These are phyloP conservation scores for Apiotrichum montevideense DNA, from an alignment of 1,284 basidiomycete species.

Conservation along the genomic window DNA sequence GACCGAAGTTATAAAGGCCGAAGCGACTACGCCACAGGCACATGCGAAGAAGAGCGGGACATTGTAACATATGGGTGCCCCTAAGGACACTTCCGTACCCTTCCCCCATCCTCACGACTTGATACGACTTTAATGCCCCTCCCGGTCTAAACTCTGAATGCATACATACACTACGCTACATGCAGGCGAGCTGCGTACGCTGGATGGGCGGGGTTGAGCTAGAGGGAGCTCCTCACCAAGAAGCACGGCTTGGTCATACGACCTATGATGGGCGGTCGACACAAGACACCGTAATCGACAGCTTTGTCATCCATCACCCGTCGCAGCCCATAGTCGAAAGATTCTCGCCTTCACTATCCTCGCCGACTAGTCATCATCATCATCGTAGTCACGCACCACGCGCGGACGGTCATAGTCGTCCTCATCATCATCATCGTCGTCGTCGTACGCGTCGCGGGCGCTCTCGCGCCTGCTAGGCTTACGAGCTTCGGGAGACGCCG, in stretches of 20 bases:
- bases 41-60: no score
- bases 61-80: no score
- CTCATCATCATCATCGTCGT: constrained; percentile 54
- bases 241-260: no score
- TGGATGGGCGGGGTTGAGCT: background rate
- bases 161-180: constrained; percentile 11
- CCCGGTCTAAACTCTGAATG: constrained; percentile 1
- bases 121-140: background rate
- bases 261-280: no score
- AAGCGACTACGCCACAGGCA: no score
- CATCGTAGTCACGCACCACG: constrained; percentile 14
- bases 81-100: no score
- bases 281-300: no score
- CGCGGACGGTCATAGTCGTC: constrained; percentile 51
- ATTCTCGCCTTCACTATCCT: no score
- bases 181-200: background rate
- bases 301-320: no score
- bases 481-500: constrained; percentile 6
- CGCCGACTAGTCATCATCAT: constrained; percentile 14
- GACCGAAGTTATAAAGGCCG: constrained; percentile 10
- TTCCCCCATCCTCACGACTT: no score
- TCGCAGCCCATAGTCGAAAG: no score
- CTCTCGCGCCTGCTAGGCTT: constrained; percentile 6
- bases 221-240: no score
- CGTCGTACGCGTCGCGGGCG: constrained; percentile 53